Conservation (phyloP, 257 asterid genomes). For the Phtheirospermum japonicum region DNA sequence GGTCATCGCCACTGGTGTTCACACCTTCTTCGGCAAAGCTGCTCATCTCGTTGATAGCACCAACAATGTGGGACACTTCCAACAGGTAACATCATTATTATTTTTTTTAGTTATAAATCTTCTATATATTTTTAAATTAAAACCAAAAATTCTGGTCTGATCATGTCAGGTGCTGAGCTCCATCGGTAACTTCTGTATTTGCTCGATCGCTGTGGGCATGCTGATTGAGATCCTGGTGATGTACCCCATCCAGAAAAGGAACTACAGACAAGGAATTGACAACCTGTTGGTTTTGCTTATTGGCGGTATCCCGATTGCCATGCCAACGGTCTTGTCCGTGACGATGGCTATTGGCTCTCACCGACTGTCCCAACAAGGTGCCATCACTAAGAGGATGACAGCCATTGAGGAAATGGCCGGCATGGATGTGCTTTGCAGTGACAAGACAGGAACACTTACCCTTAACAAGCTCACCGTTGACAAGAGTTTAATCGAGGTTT, state of each 20-base stretch:
- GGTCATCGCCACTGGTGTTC: conserved; percentile 92
- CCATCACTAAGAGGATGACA: conserved; percentile 98
- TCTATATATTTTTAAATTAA: no score
- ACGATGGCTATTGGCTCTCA: conserved; percentile 98
- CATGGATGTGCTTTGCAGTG: conserved; percentile 94
- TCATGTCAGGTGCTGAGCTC: conserved; percentile 83
- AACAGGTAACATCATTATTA: no score
- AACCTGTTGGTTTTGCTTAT: conserved; percentile 77
- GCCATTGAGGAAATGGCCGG: conserved; percentile 98
- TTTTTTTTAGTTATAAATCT: no score
- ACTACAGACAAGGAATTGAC: conserved; percentile 84
- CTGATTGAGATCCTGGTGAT: conserved; percentile 67
- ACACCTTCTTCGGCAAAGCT: conserved; percentile 94
- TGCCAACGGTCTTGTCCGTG: conserved; percentile 91
- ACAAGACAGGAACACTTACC: conserved; percentile 90
- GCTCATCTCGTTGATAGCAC: conserved; percentile 97
- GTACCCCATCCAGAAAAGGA: conserved; percentile 71
- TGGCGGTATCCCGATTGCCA: conserved; percentile 95
- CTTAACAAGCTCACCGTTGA: conserved; percentile 91
- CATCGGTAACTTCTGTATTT: conserved; percentile 90
- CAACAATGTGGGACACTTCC: conserved; percentile 92
- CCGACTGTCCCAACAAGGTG: conserved; percentile 85
- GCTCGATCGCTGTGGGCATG: conserved; percentile 83
- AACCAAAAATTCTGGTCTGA: no score
- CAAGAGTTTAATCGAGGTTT: conserved; percentile 60